These are phyloP conservation scores for Hericium rajendrae DNA, from an alignment of 768 basidiomycete genomes.

Conservation along the genomic window DNA sequence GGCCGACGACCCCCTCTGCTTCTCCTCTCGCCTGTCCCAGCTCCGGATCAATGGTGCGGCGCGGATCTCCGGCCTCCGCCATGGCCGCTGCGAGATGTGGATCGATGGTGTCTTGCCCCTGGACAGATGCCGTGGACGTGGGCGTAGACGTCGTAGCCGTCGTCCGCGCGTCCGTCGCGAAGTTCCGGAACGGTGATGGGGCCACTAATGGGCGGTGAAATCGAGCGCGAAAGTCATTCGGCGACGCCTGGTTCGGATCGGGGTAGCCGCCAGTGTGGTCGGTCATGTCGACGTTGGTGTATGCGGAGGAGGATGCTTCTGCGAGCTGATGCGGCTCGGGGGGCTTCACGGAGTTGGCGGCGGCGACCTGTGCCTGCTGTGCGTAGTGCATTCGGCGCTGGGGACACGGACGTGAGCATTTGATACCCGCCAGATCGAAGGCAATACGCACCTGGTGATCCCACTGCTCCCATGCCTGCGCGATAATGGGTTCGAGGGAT, in stretches of 20 bases:
- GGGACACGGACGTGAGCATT: background rate
- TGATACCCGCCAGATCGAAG: conserved; percentile 1
- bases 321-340: conserved; percentile 19
- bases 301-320: conserved; percentile 16
- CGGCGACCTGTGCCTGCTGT: conserved; percentile 19
- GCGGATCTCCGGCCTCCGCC: background rate
- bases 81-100: conserved; percentile 12
- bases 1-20: conserved; percentile 24
- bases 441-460: conserved; percentile 55
- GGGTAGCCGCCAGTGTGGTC: conserved; percentile 7
- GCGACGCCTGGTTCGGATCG: conserved; percentile 11
- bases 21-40: conserved; percentile 26
- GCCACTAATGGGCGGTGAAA: conserved; percentile 53
- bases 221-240: conserved; percentile 55
- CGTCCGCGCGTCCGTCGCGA: conserved; percentile 5
- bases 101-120: conserved; percentile 13
- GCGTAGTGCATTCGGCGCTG: conserved; percentile 42
- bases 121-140: conserved; percentile 1
- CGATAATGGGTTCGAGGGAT: conserved; percentile 69
- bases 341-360: conserved; percentile 15
- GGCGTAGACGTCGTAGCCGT: conserved; percentile 11
- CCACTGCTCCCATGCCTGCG: conserved; percentile 83
- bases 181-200: conserved; percentile 46
- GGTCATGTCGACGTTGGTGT: conserved; percentile 4
- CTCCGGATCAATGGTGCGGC: conserved; percentile 20